Conservation (phyloP, 805 yeast genomes). For the Lachancea nothofagi region DNA sequence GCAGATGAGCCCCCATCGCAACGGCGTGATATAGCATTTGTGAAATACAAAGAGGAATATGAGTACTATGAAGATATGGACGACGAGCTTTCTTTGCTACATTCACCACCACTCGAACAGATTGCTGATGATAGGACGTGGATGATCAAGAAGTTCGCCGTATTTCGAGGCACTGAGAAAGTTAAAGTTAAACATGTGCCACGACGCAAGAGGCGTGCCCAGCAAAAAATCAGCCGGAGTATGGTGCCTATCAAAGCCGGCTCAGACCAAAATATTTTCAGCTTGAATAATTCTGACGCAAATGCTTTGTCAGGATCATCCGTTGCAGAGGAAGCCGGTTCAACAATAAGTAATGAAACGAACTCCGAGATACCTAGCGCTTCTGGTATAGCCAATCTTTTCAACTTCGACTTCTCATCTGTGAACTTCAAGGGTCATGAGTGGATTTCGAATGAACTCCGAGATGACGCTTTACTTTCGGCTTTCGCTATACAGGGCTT, state of each 20-base stretch:
- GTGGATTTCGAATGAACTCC: slow-evolving; percentile 65
- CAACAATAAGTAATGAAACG: too few species aligned
- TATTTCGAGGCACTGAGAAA: slow-evolving; percentile 47
- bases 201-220: slow-evolving; percentile 15
- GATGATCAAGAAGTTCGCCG: slow-evolving; percentile 77
- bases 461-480: slow-evolving; percentile 67
- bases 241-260: too few species aligned
- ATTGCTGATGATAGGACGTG: slow-evolving; percentile 43
- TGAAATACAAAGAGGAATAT: slow-evolving; percentile 61
- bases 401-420: slow-evolving; percentile 12
- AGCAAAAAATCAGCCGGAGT: too few species aligned
- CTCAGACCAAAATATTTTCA: too few species aligned
- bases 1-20: slow-evolving; percentile 51
- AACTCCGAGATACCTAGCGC: not conserved
- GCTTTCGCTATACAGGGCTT: slow-evolving; percentile 54
- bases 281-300: not conserved
- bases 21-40: slow-evolving; percentile 68
- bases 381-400: slow-evolving; percentile 3
- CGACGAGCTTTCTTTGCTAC: slow-evolving; percentile 45
- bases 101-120: slow-evolving; percentile 41
- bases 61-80: slow-evolving; percentile 82
- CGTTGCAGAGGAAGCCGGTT: too few species aligned
- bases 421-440: slow-evolving; percentile 40
- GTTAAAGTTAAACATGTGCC: slow-evolving; percentile 21
- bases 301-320: not conserved